Evolutionary conservation across 176 grass and related monocot species (phyloP).

Genomic region (Triticum turgidum): DNA sequence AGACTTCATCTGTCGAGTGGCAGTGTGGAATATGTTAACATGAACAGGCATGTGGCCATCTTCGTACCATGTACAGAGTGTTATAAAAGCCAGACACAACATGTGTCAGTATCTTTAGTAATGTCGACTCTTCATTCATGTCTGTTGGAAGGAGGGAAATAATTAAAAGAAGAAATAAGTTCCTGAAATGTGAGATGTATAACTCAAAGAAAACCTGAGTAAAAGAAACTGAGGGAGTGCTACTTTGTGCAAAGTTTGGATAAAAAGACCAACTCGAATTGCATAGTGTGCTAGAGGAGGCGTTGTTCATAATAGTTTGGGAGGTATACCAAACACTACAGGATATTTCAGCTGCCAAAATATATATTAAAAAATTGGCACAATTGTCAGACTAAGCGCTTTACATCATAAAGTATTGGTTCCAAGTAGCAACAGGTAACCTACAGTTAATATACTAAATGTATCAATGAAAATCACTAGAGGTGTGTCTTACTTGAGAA

Average conservation of each 20-base stretch:
- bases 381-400: background rate
- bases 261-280: background rate
- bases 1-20: background rate
- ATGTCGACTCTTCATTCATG: background rate
- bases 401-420: background rate
- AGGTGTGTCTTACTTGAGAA: background rate
- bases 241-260: background rate
- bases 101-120: background rate
- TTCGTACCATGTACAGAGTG: background rate
- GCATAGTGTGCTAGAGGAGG: background rate
- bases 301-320: background rate
- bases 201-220: background rate
- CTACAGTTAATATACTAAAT: background rate
- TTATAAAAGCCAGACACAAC: background rate
- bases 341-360: background rate
- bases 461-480: background rate
- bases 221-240: background rate
- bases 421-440: background rate
- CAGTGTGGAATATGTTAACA: background rate
- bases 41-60: background rate
- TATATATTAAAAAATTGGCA: background rate
- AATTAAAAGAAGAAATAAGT: background rate
- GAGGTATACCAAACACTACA: background rate
- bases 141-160: background rate
- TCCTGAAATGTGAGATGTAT: background rate